Evolutionary conservation across 2,329 filamentous ascomycete genomes (phyloP), one percentile per base, ranked within the genome.

Genomic region (Diaporthe citri): DNA sequence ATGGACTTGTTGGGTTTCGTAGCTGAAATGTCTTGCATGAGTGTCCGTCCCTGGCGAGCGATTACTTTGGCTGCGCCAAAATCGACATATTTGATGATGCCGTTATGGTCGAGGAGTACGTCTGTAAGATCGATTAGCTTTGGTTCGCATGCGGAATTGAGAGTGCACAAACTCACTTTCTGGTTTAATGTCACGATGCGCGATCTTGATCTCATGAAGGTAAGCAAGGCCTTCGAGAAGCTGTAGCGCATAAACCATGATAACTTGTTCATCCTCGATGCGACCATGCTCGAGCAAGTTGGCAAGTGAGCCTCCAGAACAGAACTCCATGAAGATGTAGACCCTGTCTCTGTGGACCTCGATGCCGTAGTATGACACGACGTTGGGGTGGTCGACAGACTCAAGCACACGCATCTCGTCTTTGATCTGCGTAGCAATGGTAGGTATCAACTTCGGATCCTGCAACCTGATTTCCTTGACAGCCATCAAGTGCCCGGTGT

Each of bases 261-360:
- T 96, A 77, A 98, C 96, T 73, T 96, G 97, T 83, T 99, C 97
- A 81, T 98, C 97, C 86, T 98, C 97, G 77, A 99, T 98, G 55
- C 97, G 94, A 17, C 97, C 97, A 81, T 99, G 96, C 83, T 99
- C 97, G 56, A 99, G 88, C 71, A 99, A 87, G 69, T 91, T 94
- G 56, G 97, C 96, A 66, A 99, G 88, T 22, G 96, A 98, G 28
- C 97, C 97, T 70, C 97, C 96, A 6, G 95, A 97, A 84, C 97
- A 99, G 84, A 97, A 98, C 84, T 99, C 97, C 97, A 99, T 99
- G 83, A 99, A 99, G 79, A 99, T 98, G 84, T 98, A 99, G n/a
- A 99, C 97, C 82, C 98, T 97, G 87, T 99, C 97, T 77, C 97
- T 92, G 84, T 99, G 97, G 3, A 98, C 97, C 84, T 99, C 97